A percentile compares a stretch with the other conserved stretches of the same genome.
Evolutionary conservation across 2,329 filamentous ascomycete genomes (phyloP).

Genomic region (Fusarium marasasianum): DNA sequence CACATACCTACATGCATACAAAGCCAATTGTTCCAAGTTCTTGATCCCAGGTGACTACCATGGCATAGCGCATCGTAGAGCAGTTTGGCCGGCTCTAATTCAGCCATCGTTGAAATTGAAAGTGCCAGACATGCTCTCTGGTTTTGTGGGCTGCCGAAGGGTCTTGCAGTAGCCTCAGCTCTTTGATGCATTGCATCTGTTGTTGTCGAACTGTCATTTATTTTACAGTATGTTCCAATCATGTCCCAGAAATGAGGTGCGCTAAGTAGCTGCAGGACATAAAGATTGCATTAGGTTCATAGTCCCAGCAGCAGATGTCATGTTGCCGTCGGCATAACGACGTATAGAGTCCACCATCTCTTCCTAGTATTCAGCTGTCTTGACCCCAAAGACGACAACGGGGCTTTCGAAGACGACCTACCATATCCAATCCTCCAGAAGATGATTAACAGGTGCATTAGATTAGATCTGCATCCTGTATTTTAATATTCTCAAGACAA

Average conservation of each 20-base stretch:
- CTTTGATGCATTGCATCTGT: not conserved
- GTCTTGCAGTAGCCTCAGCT: not conserved
- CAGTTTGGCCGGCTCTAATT: not conserved
- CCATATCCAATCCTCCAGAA: constrained; percentile 2
- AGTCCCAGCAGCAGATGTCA: constrained; percentile 1
- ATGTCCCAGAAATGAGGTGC: not conserved
- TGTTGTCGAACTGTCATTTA: not conserved
- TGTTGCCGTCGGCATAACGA: constrained; percentile 6
- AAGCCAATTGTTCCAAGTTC: not conserved
- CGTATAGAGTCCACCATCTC: not conserved
- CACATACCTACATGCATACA: not conserved
- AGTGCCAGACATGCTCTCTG: constrained; percentile 4
- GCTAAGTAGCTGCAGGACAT: constrained; percentile 37
- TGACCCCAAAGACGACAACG: not conserved
- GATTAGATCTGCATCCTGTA: constrained; percentile 17
- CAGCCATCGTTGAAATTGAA: not conserved
- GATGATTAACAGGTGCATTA: constrained; percentile 13
- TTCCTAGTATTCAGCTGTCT: constrained; percentile 5
- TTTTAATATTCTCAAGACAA: constrained; percentile 1
- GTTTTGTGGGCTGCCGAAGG: not conserved
- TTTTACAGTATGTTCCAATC: not conserved
- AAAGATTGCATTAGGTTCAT: constrained; percentile 31
- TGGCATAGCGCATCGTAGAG: not conserved
- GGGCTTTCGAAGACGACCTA: constrained; percentile 10
- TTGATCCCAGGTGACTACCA: not conserved